Base-by-base conservation (phyloP, 108 stramenopile genomes). In the Skeletonema potamos region DNA sequence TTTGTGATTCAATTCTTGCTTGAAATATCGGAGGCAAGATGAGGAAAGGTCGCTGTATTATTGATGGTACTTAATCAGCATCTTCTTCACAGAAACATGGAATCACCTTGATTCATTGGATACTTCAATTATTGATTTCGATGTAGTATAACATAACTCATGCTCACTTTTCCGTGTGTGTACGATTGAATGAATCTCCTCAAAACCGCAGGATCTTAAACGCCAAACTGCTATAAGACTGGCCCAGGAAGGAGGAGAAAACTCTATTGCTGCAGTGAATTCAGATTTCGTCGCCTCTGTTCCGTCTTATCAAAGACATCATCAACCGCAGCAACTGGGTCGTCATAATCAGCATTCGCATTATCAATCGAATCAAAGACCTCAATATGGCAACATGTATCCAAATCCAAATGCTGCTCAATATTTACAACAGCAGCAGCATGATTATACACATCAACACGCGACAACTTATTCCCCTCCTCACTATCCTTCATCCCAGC, bases 141-240 rank as follows among this genome's bases (percentile, higher is more conserved):
- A 8, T 41, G 39, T 15, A 41, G 15, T 41, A 15, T 41, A n/a
- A n/a, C 39, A 15, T 15, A 32, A 4, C 67, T 27, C 12, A n/a
- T 66, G 43, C 30, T 66, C 68, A 64, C 54, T 24, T 62, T 24
- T 65, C 62, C 18, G 34, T 65, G 17, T 12, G 64, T 9, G 13
- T 27, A 43, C 55, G 33, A 13, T 60, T 58, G n/a, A 15, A 36
- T 58, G n/a, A 15, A 36, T 44, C 18, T 28, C 27, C 10, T 17
- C 27, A 43, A 2, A 8, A 33, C 61, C 8, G 33, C 76, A 89
- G 89, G 89, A 89, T 74, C 63, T 89, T 43, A 89, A 89, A 64
- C 85, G 84, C 69, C 89, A 89, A 46, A 89, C 89, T 4, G 86
- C 86, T 20, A 13, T 82, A 20, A 79, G 89, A 26, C 59, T 89